Percentiles rank a stretch among this genome's conserved stretches.
Conservation (phyloP, 768 basidiomycete genomes). For the Macrolepiota fuliginosa region DNA sequence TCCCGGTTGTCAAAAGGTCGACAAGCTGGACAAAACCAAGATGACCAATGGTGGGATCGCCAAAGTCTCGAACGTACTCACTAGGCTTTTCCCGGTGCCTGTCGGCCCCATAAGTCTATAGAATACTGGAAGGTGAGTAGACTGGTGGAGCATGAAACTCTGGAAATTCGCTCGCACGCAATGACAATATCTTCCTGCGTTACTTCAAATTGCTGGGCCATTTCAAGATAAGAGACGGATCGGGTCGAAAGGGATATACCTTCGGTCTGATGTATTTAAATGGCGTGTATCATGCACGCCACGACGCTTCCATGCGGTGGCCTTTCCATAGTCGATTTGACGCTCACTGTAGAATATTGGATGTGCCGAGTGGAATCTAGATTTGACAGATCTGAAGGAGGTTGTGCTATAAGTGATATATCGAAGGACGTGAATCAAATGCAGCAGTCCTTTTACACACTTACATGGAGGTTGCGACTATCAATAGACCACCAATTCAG, state of each 20-base stretch:
- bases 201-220: neutral
- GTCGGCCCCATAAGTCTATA: constrained; percentile 1
- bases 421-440: too few species aligned
- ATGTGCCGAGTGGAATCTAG: neutral
- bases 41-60: too few species aligned
- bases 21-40: neutral
- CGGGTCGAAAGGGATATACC: neutral
- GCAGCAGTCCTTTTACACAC: too few species aligned
- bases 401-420: too few species aligned
- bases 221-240: neutral
- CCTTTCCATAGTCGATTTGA: neutral
- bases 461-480: too few species aligned
- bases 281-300: neutral
- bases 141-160: too few species aligned
- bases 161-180: neutral
- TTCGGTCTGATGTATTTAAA: neutral
- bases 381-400: too few species aligned
- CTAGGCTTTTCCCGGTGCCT: constrained; percentile 5
- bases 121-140: neutral
- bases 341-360: neutral
- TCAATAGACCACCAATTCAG: too few species aligned
- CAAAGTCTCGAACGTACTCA: neutral
- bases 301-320: neutral
- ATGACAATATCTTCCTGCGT: neutral
- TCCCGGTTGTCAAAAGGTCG: neutral